Conservation (phyloP, 352 stramenopile species). For the Globisporangium nodosum region DNA sequence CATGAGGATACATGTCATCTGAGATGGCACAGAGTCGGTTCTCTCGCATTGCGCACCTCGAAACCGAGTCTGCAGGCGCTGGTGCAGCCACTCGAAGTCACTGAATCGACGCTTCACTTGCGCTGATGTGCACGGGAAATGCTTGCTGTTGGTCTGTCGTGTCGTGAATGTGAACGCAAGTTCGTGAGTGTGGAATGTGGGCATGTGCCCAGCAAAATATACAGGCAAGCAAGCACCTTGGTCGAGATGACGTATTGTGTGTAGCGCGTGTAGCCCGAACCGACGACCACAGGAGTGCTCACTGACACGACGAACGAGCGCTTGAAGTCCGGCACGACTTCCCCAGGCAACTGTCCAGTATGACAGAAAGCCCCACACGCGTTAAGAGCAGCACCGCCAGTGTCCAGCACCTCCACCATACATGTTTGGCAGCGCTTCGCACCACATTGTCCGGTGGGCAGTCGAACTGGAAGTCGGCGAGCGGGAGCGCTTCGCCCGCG, state of each 20-base stretch:
- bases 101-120: slow-evolving; percentile 87
- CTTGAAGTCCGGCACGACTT: slow-evolving; percentile 32
- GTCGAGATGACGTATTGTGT: slow-evolving; percentile 87
- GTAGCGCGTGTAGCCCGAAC: slow-evolving; percentile 76
- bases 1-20: neutral
- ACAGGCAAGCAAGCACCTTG: slow-evolving; percentile 37
- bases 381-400: no score
- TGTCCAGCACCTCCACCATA: no score
- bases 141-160: slow-evolving; percentile 49
- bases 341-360: slow-evolving; percentile 42
- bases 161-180: neutral
- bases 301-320: slow-evolving; percentile 66
- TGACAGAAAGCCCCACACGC: neutral
- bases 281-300: slow-evolving; percentile 75
- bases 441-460: slow-evolving; percentile 77
- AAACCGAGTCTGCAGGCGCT: slow-evolving; percentile 72
- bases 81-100: slow-evolving; percentile 89
- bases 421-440: neutral
- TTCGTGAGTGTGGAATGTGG: neutral
- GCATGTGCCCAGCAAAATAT: neutral
- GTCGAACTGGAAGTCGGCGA: slow-evolving; percentile 80
- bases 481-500: slow-evolving; percentile 52
- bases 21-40: neutral
- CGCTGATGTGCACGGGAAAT: slow-evolving; percentile 57
- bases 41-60: slow-evolving; percentile 31